Conservation (phyloP, 2,329 filamentous ascomycete species). For the Anisogramma anomala region DNA sequence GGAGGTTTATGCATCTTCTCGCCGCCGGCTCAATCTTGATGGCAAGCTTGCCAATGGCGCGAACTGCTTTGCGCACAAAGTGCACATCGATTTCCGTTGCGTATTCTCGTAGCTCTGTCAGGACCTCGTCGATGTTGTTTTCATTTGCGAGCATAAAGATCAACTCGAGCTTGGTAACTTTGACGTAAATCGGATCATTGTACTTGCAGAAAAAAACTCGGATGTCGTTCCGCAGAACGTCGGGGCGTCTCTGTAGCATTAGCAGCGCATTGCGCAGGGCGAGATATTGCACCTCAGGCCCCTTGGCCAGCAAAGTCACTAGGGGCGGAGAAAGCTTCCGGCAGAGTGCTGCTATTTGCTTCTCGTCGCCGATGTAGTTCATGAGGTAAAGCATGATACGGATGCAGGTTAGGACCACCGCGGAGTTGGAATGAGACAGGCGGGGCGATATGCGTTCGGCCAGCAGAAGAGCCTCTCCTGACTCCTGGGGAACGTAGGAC, state of each 20-base stretch:
- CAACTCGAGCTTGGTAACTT: slow-evolving; percentile 94
- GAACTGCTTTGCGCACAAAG: slow-evolving; percentile 94
- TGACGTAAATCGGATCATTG: slow-evolving; percentile 98
- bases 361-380: slow-evolving; percentile 94
- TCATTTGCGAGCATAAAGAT: slow-evolving; percentile 98
- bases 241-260: slow-evolving; percentile 83
- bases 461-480: slow-evolving; percentile 73
- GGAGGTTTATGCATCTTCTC: slow-evolving; percentile 77
- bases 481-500: slow-evolving; percentile 92
- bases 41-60: slow-evolving; percentile 92
- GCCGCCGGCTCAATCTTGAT: slow-evolving; percentile 98
- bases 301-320: slow-evolving; percentile 89
- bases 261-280: slow-evolving; percentile 86
- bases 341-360: slow-evolving; percentile 75
- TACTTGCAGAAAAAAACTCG: slow-evolving; percentile 99
- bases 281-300: slow-evolving; percentile 95
- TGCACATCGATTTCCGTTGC: slow-evolving; percentile 98
- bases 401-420: slow-evolving; percentile 91
- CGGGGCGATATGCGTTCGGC: slow-evolving; percentile 93
- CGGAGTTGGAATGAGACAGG: slow-evolving; percentile 91
- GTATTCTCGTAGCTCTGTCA: slow-evolving; percentile 91
- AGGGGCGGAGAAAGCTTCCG: slow-evolving; percentile 89
- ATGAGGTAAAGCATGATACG: slow-evolving; percentile 93
- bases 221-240: slow-evolving; percentile 92
- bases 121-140: slow-evolving; percentile 86